Conservation (phyloP, 2,329 filamentous ascomycete species). For the Diaporthe ilicicola region DNA sequence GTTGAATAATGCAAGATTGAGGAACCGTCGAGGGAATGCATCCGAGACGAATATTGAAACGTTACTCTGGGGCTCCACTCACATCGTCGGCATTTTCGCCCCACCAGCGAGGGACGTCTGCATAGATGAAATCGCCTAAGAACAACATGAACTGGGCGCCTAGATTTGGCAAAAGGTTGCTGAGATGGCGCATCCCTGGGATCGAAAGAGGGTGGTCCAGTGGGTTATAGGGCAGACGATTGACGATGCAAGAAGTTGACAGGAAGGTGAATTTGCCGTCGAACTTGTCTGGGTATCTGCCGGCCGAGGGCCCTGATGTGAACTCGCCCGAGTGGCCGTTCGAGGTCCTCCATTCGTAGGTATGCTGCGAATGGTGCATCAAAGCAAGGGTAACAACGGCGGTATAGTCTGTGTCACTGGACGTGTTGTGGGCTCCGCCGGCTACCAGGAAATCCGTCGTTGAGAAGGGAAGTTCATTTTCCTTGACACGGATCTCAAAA, state of each 20-base stretch:
- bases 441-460: slow-evolving; percentile 71
- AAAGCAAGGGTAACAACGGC: slow-evolving; percentile 72
- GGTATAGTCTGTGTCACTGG: slow-evolving; percentile 85
- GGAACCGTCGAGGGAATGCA: background rate
- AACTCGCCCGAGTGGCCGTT: slow-evolving; percentile 90
- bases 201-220: slow-evolving; percentile 85
- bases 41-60: no score
- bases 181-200: slow-evolving; percentile 80
- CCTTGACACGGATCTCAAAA: slow-evolving; percentile 69
- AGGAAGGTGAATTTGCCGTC: slow-evolving; percentile 86
- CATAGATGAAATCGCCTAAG: slow-evolving; percentile 88
- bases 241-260: slow-evolving; percentile 91
- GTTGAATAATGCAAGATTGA: no score
- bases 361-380: slow-evolving; percentile 71
- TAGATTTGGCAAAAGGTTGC: slow-evolving; percentile 74
- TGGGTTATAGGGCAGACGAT: slow-evolving; percentile 87
- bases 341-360: slow-evolving; percentile 85
- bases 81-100: slow-evolving; percentile 72
- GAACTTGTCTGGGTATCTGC: slow-evolving; percentile 66
- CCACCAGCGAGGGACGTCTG: slow-evolving; percentile 85
- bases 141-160: slow-evolving; percentile 83
- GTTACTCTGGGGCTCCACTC: background rate
- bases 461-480: slow-evolving; percentile 60
- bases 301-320: slow-evolving; percentile 75
- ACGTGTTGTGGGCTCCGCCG: slow-evolving; percentile 71